A percentile compares a stretch with the other conserved stretches of the same genome.
These are phyloP conservation scores for Nicotiana undulata DNA, from an alignment of 257 asterid species.

Conservation along the genomic window DNA sequence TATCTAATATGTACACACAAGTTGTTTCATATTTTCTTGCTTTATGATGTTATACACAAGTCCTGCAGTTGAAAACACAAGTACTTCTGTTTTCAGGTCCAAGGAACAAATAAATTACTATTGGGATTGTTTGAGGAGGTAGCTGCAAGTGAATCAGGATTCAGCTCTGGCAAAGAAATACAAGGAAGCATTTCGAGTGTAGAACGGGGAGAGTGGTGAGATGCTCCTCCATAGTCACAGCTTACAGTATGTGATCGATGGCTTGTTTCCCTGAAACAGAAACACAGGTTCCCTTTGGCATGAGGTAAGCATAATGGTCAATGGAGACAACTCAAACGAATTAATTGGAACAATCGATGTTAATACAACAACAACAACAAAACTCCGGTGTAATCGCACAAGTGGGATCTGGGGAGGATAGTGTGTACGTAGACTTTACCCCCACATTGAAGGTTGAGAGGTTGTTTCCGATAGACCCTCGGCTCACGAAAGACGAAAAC, in stretches of 20 bases:
- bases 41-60: neutral
- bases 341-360: neutral
- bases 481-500: too few species aligned
- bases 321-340: neutral
- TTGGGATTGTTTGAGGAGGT: conserved; percentile 26
- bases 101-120: neutral
- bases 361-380: too few species aligned
- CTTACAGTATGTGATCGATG: conserved; percentile 25
- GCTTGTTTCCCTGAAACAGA: conserved; percentile 28
- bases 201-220: conserved; percentile 54
- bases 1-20: neutral
- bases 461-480: too few species aligned
- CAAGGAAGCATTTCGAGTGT: conserved; percentile 40
- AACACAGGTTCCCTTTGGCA: neutral
- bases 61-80: neutral
- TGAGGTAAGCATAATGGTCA: neutral
- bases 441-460: too few species aligned
- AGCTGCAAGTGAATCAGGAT: conserved; percentile 10
- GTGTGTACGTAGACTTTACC: too few species aligned
- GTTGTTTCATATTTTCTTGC: neutral
- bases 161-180: conserved; percentile 30
- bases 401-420: too few species aligned
- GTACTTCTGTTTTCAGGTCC: conserved; percentile 3
- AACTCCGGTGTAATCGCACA: too few species aligned
- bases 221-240: conserved; percentile 19